Evolutionary conservation across 441 rosid genomes (phyloP), one percentile per base, ranked within the genome.

Genomic region (Manihot esculenta): DNA sequence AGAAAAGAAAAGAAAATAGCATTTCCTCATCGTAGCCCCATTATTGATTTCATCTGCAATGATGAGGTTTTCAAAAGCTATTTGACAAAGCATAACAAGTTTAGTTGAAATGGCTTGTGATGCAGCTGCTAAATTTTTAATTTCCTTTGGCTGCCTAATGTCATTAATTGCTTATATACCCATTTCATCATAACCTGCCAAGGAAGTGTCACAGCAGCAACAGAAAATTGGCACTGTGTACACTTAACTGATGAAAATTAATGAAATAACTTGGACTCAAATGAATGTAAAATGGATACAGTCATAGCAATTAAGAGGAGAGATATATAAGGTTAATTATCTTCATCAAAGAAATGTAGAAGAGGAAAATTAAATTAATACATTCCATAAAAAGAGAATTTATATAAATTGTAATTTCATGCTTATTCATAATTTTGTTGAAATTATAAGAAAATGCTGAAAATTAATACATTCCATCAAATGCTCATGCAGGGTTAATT

Each of bases 91-190:
- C 4, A 1, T 30, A 30, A 1, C 33, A 63, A 35, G 58, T 74
- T 42, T 23, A 35, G 77, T 56, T 66, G 75, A 59, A 69, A 72
- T 15, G 4, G n/a, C n/a, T n/a, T n/a, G n/a, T n/a, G n/a, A n/a
- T n/a, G n/a, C n/a, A n/a, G 76, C 48, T 33, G 54, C 48, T 26
- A 14, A 30, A 30, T 41, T 35, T 35, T 5, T 35, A 35, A 35
- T 6, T 35, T 35, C 41, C 0, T 2, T n/a, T 35, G 41, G 41
- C 41, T 35, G 41, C 7, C 41, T 35, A 35, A 35, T 71, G 38
- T 48, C 75, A 64, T 68, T 68, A 18, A 18, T 58, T 62, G 41
- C 33, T 68, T 47, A 45, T 33, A 45, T 33, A 64, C 62, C 44
- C 47, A 56, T 64, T 44, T n/a, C 9, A 17, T 48, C 45, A 74